These are phyloP conservation scores for Kwoniella bestiolae DNA, from an alignment of 768 basidiomycete genomes.

Conservation along the genomic window DNA sequence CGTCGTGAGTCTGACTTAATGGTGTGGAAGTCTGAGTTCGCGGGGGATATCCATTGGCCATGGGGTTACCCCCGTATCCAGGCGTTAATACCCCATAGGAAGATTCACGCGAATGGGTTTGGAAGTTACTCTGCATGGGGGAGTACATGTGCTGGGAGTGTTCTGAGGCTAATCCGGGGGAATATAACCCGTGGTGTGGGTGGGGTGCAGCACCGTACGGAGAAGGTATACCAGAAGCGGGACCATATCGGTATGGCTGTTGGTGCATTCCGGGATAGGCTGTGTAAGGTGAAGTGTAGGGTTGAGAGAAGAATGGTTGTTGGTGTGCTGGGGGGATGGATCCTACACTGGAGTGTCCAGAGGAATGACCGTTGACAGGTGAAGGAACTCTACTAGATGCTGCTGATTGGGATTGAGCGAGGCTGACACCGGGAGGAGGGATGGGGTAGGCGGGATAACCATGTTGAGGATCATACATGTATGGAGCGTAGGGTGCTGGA, in stretches of 20 bases:
- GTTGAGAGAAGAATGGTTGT: conserved; percentile 41
- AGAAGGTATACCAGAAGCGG: conserved; percentile 30
- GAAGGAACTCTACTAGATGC: conserved; percentile 47
- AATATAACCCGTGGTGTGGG: conserved; percentile 41
- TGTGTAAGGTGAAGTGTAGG: conserved; percentile 37
- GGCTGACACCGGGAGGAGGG: conserved; percentile 31
- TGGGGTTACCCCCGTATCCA: conserved; percentile 33
- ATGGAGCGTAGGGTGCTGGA: conserved; percentile 37
- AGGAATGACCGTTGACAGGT: conserved; percentile 45
- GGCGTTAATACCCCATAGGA: conserved; percentile 45
- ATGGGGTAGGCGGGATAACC: conserved; percentile 37
- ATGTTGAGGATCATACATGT: conserved; percentile 44
- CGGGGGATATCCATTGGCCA: conserved; percentile 46
- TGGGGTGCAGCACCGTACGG: conserved; percentile 34
- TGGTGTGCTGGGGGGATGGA: conserved; percentile 36
- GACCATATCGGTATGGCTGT: conserved; percentile 45
- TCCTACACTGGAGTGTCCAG: conserved; percentile 33
- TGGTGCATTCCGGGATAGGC: conserved; percentile 37
- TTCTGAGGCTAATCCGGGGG: conserved; percentile 35
- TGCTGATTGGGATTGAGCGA: conserved; percentile 37
- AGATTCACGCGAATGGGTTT: conserved; percentile 39
- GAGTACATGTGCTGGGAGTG: conserved; percentile 43
- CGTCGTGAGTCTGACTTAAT: conserved; percentile 44
- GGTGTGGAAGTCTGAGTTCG: conserved; percentile 47
- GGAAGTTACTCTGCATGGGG: conserved; percentile 39